Base-by-base conservation (phyloP, 805 yeast genomes). In the Yamadazyma philogaea region DNA sequence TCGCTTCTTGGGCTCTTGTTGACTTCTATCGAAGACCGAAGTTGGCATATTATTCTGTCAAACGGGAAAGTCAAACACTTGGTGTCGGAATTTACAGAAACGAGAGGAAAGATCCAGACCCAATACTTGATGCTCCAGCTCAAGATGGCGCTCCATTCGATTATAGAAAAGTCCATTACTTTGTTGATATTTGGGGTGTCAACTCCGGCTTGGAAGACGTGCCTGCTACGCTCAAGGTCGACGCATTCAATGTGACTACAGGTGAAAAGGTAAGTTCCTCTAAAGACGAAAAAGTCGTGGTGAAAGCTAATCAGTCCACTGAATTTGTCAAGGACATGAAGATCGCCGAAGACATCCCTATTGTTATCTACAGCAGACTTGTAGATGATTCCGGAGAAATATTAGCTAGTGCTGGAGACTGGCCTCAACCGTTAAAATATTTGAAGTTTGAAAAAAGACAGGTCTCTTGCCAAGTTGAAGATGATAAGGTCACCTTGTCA, bases 361-460 rank as follows among this genome's bases (percentile, higher is more conserved):
- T 49, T 6, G 59, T 57, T 6, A 53, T 51, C 8, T 44, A 55
- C 39, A 36, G 47, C 34, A 34, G 51, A 11, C 31, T 55, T 11
- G 50, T 51, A 3, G 43, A 40, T 14, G 22, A 35, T 34, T n/a
- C 33, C 3, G 54, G 55, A 28, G 27, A 50, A 1, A 44, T 55
- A 4, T 46, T 71, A 24, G 61, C 67, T 5, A 49, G 64, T 34
- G 61, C 65, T 6, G 56, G 62, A 5, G 75, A 73, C 48, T 75
- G 80, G 79, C 79, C 80, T 0, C 78, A 76, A 50, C 75, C 75
- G 4, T 50, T 72, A 34, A 72, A 72, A 45, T 60, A 68, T 49
- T 52, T 69, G 20, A 52, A 53, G 14, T 63, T 70, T 44, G 62
- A 68, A 4, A 51, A 47, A 12, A 42, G 64, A 19, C 21, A 50